Base-by-base conservation (phyloP, 768 basidiomycete species). In the Chalciporus piperatus region DNA sequence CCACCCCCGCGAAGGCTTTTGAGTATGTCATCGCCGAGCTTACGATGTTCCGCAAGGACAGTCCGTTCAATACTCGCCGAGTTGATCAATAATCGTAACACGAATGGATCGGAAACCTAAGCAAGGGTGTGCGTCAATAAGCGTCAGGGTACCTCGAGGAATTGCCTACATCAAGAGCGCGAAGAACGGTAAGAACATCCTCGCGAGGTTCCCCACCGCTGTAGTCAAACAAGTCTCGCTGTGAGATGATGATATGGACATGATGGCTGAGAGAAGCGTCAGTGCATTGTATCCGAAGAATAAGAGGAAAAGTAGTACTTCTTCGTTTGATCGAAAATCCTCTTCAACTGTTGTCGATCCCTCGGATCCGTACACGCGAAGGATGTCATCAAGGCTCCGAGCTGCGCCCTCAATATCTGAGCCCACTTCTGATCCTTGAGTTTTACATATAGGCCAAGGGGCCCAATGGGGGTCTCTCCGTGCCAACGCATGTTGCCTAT, bases 61-160 rank as follows among this genome's bases (percentile, higher is more conserved):
- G 76, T 79, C 14, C 77, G 74, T 67, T 99, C 97, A 45, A 97
- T 89, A 41, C 66, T 71, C 19, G 72, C 70, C 45, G 77, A 74
- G 66, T 93, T 92, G 69, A 98, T 86, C 41, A 99, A 66, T 30
- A 94, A 76, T 45, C 93, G 89, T 25, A 84, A 72, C 2, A 95
- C 88, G 52, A 82, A 83, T 32, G 79, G 78, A 57, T 96, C 76
- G 13, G 80, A 76, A 54, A 96, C 76, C 93, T 98, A 58, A 20
- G 8, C n/a, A 30, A 20, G 17, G 17, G 12, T 30, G 9, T 7
- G 22, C 6, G 40, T 41, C 53, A 13, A 55, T 14, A 12, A 16
- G 7, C 8, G 25, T 37, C n/a, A 45, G 13, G 32, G 5, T 9
- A 43, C 40, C 19, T 17, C 42, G 28, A 23, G 9, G 12, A 5